Evolutionary conservation across 345 rosid species (phyloP).

Genomic region (Crucihimalaya himalaica): DNA sequence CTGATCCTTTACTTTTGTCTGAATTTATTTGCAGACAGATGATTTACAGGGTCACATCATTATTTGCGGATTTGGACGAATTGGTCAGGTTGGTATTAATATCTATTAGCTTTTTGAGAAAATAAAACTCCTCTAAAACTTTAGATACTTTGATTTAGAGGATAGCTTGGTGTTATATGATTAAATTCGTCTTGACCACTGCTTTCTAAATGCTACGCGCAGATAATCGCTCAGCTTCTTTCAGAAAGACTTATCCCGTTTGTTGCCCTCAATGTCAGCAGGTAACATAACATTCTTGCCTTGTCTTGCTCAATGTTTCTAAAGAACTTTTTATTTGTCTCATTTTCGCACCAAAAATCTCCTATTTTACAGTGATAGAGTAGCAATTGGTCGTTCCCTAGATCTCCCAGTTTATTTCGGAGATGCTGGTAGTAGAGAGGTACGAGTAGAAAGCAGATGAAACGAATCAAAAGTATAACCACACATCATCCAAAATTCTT

Average conservation of each 20-base stretch:
- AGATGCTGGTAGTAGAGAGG: constrained; percentile 99
- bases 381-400: constrained; percentile 86
- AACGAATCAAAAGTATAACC: background rate
- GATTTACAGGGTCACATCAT: constrained; percentile 98
- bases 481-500: background rate
- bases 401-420: constrained; percentile 98
- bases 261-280: constrained; percentile 95
- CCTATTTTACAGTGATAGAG: constrained; percentile 77
- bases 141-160: background rate
- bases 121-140: background rate
- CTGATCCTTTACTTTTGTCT: constrained; percentile 18
- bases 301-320: background rate
- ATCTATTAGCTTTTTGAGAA: constrained; percentile 22
- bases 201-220: constrained; percentile 34
- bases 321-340: background rate
- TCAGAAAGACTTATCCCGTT: constrained; percentile 97
- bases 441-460: constrained; percentile 29
- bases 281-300: constrained; percentile 48
- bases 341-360: background rate
- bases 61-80: constrained; percentile 96
- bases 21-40: constrained; percentile 71
- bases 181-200: background rate
- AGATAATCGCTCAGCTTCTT: constrained; percentile 99
- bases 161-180: background rate
- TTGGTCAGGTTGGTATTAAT: constrained; percentile 69